phyloP scores from a whole-genome alignment of 1,139 yeast species.

The Candida pseudocylindracea region DNA sequence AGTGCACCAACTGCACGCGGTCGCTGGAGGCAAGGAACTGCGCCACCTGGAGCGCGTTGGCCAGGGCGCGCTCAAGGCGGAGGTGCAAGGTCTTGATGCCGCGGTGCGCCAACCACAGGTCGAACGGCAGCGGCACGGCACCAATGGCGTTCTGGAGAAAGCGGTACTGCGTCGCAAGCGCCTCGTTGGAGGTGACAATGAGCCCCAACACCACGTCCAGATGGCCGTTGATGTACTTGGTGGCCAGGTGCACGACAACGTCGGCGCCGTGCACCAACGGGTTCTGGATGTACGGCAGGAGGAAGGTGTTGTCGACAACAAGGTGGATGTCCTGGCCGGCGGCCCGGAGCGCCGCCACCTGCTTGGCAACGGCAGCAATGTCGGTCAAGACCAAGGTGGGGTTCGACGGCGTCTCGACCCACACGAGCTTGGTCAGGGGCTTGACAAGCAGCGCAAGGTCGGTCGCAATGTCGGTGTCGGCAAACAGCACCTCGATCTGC shows the following conservation, averaged over 20 bases:
- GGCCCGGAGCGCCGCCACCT: constrained; percentile 23
- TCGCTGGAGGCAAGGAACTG: constrained; percentile 30
- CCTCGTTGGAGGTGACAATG: constrained; percentile 44
- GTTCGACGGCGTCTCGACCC: constrained; percentile 84
- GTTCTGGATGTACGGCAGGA: constrained; percentile 81
- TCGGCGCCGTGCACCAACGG: constrained; percentile 75
- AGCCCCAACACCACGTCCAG: constrained; percentile 84
- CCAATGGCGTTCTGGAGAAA: constrained; percentile 82
- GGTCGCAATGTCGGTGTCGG: constrained; percentile 28
- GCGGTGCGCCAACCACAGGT: constrained; percentile 84
- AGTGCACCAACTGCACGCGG: constrained; percentile 45
- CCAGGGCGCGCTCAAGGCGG: constrained; percentile 51
- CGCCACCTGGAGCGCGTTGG: constrained; percentile 50
- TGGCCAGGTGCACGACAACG: constrained; percentile 71
- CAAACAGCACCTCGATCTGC: constrained; percentile 51
- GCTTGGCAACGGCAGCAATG: constrained; percentile 32
- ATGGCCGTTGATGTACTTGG: constrained; percentile 84
- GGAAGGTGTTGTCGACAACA: constrained; percentile 85
- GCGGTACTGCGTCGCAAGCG: constrained; percentile 38
- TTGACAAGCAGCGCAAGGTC: constrained; percentile 36
- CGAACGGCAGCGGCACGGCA: constrained; percentile 77
- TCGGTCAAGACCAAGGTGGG: constrained; percentile 68
- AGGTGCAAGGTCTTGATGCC: constrained; percentile 77
- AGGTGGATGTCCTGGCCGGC: constrained; percentile 29
- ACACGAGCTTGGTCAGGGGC: constrained; percentile 50